Conservation (phyloP, 768 basidiomycete genomes). For the Mrakia blollopis region DNA sequence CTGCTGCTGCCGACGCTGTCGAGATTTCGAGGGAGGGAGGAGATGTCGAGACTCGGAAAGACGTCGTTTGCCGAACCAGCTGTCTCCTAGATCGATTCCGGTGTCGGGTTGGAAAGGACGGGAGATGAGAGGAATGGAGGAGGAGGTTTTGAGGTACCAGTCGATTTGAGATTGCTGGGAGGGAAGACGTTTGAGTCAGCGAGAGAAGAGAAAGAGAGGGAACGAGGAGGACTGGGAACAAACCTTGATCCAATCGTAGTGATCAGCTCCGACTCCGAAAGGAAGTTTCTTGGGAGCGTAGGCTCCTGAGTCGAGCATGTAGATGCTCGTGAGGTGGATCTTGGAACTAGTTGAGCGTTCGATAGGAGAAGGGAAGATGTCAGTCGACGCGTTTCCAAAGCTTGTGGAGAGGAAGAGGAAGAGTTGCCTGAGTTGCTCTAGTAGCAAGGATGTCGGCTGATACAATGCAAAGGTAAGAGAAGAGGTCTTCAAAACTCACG, state of each 20-base stretch:
- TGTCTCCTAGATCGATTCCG: conserved; percentile 60
- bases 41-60: neutral
- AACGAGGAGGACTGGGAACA: conserved; percentile 32
- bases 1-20: conserved; percentile 1
- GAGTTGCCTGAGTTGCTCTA: too few relatives aligned
- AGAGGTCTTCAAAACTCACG: conserved; percentile 55
- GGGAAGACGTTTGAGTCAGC: neutral
- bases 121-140: conserved; percentile 64
- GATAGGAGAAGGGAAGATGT: neutral
- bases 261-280: conserved; percentile 41
- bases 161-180: conserved; percentile 66
- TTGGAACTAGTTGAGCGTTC: conserved; percentile 55
- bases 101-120: conserved; percentile 79
- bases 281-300: conserved; percentile 52
- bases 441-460: too few relatives aligned
- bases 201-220: conserved; percentile 7
- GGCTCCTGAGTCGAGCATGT: conserved; percentile 82
- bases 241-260: conserved; percentile 81
- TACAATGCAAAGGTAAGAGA: too few relatives aligned
- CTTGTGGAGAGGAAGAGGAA: too few relatives aligned
- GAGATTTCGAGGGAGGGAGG: neutral
- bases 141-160: conserved; percentile 82
- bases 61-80: conserved; percentile 49
- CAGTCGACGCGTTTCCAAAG: neutral
- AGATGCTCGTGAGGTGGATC: conserved; percentile 81